Conservation (phyloP, 495 filamentous ascomycete genomes). For the Penicillium coffeae region DNA sequence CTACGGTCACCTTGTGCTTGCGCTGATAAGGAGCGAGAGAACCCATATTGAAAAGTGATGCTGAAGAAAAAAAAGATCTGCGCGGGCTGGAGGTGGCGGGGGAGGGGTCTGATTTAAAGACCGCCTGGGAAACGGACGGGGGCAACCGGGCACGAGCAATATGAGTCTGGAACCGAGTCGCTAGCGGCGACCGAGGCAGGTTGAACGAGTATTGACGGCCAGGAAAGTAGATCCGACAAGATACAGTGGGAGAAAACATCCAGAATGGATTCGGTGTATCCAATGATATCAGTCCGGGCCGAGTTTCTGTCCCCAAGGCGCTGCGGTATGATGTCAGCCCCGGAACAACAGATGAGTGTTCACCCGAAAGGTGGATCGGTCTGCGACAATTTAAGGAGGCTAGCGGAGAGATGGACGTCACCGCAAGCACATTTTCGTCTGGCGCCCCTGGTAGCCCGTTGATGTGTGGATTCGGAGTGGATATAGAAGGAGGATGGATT, state of each 20-base stretch:
- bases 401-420: constrained; percentile 9
- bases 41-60: constrained; percentile 34
- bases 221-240: constrained; percentile 24
- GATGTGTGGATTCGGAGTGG: neutral
- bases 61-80: constrained; percentile 18
- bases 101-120: constrained; percentile 18
- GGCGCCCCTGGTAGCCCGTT: neutral
- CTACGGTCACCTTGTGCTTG: constrained; percentile 91
- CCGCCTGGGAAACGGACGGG: constrained; percentile 19
- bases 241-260: constrained; percentile 14
- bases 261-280: constrained; percentile 8
- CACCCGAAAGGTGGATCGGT: constrained; percentile 11
- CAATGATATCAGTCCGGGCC: constrained; percentile 11
- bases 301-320: constrained; percentile 2
- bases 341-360: neutral
- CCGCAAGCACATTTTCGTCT: constrained; percentile 10
- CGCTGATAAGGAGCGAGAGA: constrained; percentile 44
- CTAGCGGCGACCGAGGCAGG: constrained; percentile 23
- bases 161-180: constrained; percentile 18
- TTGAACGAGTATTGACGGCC: constrained; percentile 7
- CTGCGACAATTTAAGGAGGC: neutral
- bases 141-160: constrained; percentile 13
- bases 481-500: neutral
- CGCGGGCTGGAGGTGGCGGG: constrained; percentile 9
- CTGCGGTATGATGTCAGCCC: constrained; percentile 13